phyloP scores from a whole-genome alignment of 371 early-diverging fungal species.

The Mortierella sp. region DNA sequence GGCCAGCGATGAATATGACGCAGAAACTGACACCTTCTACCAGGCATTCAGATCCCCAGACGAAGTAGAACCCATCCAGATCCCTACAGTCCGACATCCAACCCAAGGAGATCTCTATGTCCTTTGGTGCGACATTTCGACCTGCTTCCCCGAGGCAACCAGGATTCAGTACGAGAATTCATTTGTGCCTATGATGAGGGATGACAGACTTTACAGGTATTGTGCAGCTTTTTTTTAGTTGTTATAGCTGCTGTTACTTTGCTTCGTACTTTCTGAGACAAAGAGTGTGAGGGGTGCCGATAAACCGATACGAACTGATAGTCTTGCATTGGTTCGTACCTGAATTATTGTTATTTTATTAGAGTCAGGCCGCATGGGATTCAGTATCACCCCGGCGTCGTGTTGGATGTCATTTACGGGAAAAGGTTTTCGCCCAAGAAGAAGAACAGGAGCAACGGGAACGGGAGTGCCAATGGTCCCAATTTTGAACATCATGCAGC shows the following conservation, averaged over 20 bases:
- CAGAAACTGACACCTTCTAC: neutral
- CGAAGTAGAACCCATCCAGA: neutral
- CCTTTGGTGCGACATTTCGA: too few relatives aligned
- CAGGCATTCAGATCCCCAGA: slow-evolving; percentile 1
- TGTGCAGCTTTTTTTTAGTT: neutral
- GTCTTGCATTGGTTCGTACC: neutral
- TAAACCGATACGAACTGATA: neutral
- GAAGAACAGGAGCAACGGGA: neutral
- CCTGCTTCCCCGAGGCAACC: neutral
- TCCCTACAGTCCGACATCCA: neutral
- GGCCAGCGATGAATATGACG: too few relatives aligned
- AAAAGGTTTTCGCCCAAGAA: neutral
- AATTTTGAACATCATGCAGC: neutral
- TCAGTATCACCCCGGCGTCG: slow-evolving; percentile 32
- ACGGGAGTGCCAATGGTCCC: neutral
- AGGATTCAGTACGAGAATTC: neutral
- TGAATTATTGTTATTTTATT: neutral
- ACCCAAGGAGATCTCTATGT: neutral
- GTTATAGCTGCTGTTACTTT: neutral
- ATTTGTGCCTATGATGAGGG: neutral
- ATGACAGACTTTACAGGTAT: neutral
- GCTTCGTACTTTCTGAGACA: neutral
- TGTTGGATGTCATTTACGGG: slow-evolving; percentile 24
- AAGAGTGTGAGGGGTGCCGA: neutral
- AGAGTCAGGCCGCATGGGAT: slow-evolving; percentile 50